Conservation (phyloP, 1,284 basidiomycete species). For the Sphagnurus paluster region DNA sequence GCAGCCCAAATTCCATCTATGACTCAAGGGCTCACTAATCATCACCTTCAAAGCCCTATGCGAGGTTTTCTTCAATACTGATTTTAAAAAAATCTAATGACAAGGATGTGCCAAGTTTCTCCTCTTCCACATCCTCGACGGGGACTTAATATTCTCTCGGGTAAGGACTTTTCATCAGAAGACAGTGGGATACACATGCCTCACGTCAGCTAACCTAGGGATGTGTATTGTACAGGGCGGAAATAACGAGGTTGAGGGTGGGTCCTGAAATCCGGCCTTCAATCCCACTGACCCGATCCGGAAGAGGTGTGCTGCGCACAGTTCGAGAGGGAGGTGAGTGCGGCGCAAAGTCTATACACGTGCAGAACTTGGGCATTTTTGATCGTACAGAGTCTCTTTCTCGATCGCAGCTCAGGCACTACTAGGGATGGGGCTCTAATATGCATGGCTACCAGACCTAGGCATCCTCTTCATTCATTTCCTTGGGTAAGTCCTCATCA, state of each 20-base stretch:
- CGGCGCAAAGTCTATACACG: constrained; percentile 63
- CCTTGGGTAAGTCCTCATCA: constrained; percentile 11
- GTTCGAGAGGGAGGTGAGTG: constrained; percentile 56
- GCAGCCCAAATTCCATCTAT: no score
- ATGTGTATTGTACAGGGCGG: no score
- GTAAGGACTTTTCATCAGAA: constrained; percentile 35
- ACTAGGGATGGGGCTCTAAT: constrained; percentile 52
- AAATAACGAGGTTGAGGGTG: constrained; percentile 52
- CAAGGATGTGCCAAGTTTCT: constrained; percentile 69
- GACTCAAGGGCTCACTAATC: no score
- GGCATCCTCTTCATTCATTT: constrained; percentile 14
- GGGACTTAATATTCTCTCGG: constrained; percentile 50
- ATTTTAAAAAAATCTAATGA: constrained; percentile 43
- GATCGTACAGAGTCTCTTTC: constrained; percentile 49
- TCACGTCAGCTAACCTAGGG: constrained; percentile 47
- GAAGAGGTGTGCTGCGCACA: constrained; percentile 53
- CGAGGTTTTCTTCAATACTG: no score
- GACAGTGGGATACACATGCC: neutral
- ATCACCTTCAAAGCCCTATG: no score
- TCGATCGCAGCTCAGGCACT: constrained; percentile 51
- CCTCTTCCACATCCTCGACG: constrained; percentile 64
- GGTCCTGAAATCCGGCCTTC: constrained; percentile 51
- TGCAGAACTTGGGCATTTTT: constrained; percentile 68
- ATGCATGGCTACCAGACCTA: constrained; percentile 40
- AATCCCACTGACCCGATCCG: constrained; percentile 31